Percentiles rank a stretch among this genome's conserved stretches.
These are phyloP conservation scores for Talaromyces nanjingensis DNA, from an alignment of 495 filamentous ascomycete species.

Conservation along the genomic window DNA sequence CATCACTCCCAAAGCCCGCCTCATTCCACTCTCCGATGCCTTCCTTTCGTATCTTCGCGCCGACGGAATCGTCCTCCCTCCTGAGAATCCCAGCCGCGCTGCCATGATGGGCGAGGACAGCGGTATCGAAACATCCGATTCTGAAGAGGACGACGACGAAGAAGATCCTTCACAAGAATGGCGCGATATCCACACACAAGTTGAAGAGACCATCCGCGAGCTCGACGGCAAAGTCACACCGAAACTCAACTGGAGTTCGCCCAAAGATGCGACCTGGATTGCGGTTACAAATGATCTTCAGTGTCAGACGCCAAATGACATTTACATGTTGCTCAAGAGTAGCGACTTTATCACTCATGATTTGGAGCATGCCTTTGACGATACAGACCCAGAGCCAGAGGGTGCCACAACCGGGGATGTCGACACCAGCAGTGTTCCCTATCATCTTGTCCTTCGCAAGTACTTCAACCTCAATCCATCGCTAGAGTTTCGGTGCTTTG, in stretches of 20 bases:
- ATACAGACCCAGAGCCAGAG: constrained; percentile 18
- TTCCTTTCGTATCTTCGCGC: constrained; percentile 86
- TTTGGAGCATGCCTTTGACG: constrained; percentile 86
- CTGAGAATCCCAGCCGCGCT: constrained; percentile 23
- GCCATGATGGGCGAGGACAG: constrained; percentile 26
- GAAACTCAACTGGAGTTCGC: constrained; percentile 95
- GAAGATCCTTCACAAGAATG: constrained; percentile 52
- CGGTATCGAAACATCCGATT: constrained; percentile 27
- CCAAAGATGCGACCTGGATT: constrained; percentile 97
- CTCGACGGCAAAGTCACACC: constrained; percentile 79
- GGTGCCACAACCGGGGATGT: constrained; percentile 8
- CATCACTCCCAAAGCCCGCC: constrained; percentile 73
- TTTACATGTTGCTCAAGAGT: constrained; percentile 88
- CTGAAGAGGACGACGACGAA: constrained; percentile 37
- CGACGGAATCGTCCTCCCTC: constrained; percentile 85
- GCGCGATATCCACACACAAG: constrained; percentile 65
- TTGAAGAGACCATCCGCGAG: constrained; percentile 68
- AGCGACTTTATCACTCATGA: constrained; percentile 93
- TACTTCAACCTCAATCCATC: constrained; percentile 81
- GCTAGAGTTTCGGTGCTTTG: constrained; percentile 93
- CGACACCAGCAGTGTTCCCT: constrained; percentile 36
- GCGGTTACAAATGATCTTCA: constrained; percentile 82
- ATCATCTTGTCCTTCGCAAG: constrained; percentile 74
- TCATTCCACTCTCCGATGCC: constrained; percentile 63
- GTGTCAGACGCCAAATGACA: constrained; percentile 77